Evolutionary conservation across 305 asterid species (phyloP).

Genomic region (Fraxinus baroniana): DNA sequence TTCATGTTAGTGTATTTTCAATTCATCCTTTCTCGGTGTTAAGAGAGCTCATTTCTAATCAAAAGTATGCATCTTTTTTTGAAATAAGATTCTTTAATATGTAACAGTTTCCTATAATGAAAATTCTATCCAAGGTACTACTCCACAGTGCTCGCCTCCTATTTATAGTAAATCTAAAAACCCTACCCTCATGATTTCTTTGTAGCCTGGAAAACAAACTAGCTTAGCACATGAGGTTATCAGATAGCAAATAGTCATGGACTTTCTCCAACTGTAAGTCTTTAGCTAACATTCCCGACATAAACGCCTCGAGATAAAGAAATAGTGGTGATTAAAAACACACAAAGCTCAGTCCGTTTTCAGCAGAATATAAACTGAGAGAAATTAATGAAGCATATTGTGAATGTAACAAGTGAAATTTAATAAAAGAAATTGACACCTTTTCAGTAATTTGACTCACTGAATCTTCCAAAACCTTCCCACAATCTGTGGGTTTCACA

Average conservation of each 20-base stretch:
- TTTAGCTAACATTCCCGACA: background rate
- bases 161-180: background rate
- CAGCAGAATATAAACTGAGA: background rate
- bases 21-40: background rate
- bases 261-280: slow-evolving; percentile 3
- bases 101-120: background rate
- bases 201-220: background rate
- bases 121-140: background rate
- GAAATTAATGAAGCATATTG: background rate
- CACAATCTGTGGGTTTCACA: slow-evolving; percentile 29
- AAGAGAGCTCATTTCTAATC: background rate
- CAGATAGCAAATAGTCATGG: background rate
- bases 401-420: slow-evolving; percentile 4
- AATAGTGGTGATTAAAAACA: slow-evolving; percentile 1
- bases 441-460: slow-evolving; percentile 38
- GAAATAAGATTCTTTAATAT: background rate
- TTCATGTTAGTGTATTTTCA: background rate
- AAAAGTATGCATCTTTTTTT: background rate
- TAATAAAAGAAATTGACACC: slow-evolving; percentile 37
- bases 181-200: background rate
- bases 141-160: background rate
- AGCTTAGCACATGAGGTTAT: background rate
- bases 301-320: background rate
- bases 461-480: slow-evolving; percentile 29
- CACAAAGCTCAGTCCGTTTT: background rate